Evolutionary conservation across 148 eudicot genomes (phyloP), one percentile per base, ranked within the genome.

Genomic region (Camellia granthamiana): DNA sequence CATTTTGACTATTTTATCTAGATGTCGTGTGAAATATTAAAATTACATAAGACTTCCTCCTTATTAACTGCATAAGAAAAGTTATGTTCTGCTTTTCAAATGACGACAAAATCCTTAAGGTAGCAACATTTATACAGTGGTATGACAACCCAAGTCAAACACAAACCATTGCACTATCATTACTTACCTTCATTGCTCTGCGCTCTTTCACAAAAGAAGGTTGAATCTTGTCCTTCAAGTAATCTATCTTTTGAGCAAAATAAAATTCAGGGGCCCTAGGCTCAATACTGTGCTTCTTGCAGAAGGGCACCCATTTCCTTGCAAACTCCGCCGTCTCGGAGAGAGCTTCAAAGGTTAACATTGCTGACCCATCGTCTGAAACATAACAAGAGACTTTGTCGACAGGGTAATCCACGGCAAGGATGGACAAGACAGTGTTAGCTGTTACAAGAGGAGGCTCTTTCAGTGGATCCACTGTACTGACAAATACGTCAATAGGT

Each of bases 191-290:
- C 98, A 95, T 95, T 80, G 98, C 86, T 81, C 98, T 87, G 77
- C 97, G 93, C 84, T 95, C 98, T 85, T 95, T 95, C 69, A 95
- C 98, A 88, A 95, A 95, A 82, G 98, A 95, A 84, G 98, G 98
- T 80, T 92, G 92, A 77, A 94, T 87, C 83, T 94, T 94, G 88
- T 94, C 98, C 86, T 92, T 94, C 79, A 94, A 84, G 83, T 94
- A 94, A 86, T 94, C 97, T 66, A 94, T 94, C 90, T 94, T 94
- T 81, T 94, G 97, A 56, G 86, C 84, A 84, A 95, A 95, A 84
- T 95, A 95, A 82, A 95, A 95, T 82, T 95, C 98, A 65, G 98
- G 98, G 80, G 98, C 98, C 84, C 97, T 87, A 43, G 98, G 98
- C 90, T 95, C 98, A 70, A 95, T 95, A 75, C 38, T 86, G 84